Evolutionary conservation across 805 yeast species (phyloP), one percentile per base, ranked within the genome.

Genomic region (Suhomyces emberorum): DNA sequence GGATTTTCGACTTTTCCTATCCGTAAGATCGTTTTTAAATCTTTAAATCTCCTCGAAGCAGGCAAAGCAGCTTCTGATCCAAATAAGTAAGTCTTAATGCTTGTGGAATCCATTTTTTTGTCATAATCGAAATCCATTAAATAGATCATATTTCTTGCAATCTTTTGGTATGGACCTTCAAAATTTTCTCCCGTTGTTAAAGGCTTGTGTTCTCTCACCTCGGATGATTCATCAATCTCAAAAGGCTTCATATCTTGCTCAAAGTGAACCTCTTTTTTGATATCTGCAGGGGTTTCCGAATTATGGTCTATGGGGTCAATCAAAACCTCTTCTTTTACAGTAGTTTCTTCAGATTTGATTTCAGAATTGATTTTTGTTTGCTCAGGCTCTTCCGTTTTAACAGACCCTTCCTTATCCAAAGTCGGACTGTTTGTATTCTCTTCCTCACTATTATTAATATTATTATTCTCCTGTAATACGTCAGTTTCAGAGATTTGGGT

Each of bases 121-220:
- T 61, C 60, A 16, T 55, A 60, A 15, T 59, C 59, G 44, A 77
- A 76, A 24, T 74, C 74, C 41, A 78, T 69, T 30, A 84, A 62
- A 1, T 76, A 67, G 0, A 87, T 55, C 27, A 64, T 64, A 46
- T 81, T 78, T 23, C 75, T 67, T 1, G 78, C 69, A 2, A 82
- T 78, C 35, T 69, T 69, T 49, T 80, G 88, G 2, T 65, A 57
- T 1, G 95, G 95, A 0, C 95, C 95, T 54, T 80, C 81, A 47
- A 69, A 78, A 10, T 32, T 29, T 15, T 37, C 43, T 10, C 35
- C 38, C n/a, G 15, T n/a, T 11, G 27, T 7, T 7, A 20, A 9
- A 20, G 22, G 22, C 22, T 7, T 20, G 9, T 27, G 7, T 7
- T 27, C 19, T 7, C n/a, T 18, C 9, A 11, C 7, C 8, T 29